These are phyloP conservation scores for Piper betle DNA, from an alignment of 164 flowering plant species.

Conservation along the genomic window DNA sequence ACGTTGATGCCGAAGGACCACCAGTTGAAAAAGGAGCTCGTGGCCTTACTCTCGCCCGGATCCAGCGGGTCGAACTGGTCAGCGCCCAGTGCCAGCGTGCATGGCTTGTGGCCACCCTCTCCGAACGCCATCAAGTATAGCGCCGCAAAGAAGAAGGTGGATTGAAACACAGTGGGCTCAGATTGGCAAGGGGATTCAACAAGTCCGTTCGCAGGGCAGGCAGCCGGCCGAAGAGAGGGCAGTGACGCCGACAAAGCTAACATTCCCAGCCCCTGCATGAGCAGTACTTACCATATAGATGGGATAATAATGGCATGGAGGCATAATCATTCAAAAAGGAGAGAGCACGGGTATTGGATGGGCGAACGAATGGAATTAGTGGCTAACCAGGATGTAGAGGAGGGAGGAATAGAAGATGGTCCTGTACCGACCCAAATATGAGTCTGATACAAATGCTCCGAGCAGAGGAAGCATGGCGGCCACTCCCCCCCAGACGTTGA, in stretches of 20 bases:
- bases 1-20: background rate
- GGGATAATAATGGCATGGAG: too few species aligned
- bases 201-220: constrained; percentile 11
- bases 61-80: constrained; percentile 41
- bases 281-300: too few species aligned
- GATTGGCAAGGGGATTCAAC: background rate
- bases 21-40: constrained; percentile 14
- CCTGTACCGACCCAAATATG: constrained; percentile 10
- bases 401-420: constrained; percentile 8
- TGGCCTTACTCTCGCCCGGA: constrained; percentile 21
- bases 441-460: constrained; percentile 13
- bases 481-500: constrained; percentile 26
- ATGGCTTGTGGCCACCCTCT: constrained; percentile 46
- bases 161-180: background rate
- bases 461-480: constrained; percentile 23
- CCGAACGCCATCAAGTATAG: constrained; percentile 30
- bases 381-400: constrained; percentile 11
- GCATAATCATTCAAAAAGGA: too few species aligned
- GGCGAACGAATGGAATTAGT: too few species aligned
- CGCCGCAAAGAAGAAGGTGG: constrained; percentile 9
- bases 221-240: constrained; percentile 15
- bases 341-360: too few species aligned
- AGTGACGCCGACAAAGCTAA: constrained; percentile 32
- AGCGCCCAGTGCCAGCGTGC: constrained; percentile 33
- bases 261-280: constrained; percentile 34